These are phyloP conservation scores for Gaultheria prostrata DNA, from an alignment of 148 eudicot genomes.

Conservation along the genomic window DNA sequence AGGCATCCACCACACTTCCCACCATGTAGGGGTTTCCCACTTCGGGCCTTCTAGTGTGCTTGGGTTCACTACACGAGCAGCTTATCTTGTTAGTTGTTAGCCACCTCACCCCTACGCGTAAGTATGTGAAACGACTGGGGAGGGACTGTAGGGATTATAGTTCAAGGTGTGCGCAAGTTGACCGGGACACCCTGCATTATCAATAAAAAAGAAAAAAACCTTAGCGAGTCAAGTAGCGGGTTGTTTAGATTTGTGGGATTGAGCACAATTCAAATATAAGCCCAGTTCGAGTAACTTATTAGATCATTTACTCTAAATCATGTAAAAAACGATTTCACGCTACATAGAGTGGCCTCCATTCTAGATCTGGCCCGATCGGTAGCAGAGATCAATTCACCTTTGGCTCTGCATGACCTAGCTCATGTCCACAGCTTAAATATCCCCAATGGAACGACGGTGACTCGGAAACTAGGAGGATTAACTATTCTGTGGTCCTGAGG, in stretches of 20 bases:
- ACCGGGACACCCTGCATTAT: no score
- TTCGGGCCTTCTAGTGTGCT: background rate
- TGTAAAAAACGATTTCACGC: no score
- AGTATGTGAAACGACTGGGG: no score
- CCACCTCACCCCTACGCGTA: no score
- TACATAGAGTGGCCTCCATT: background rate
- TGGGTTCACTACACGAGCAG: background rate
- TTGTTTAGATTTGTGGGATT: no score
- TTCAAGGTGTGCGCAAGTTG: no score
- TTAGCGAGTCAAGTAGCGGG: no score
- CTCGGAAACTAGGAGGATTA: background rate
- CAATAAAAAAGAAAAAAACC: no score
- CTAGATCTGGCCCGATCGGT: background rate
- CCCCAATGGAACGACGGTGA: background rate
- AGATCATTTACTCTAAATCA: no score
- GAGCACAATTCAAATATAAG: background rate
- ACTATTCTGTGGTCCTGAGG: no score
- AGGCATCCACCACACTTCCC: background rate
- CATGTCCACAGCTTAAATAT: background rate
- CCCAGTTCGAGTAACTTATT: background rate
- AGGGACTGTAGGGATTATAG: no score
- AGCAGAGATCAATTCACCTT: background rate
- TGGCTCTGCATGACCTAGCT: background rate
- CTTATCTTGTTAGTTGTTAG: no score
- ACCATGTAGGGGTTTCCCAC: background rate